Conservation (phyloP, 2,329 filamentous ascomycete species). For the Gaeumannomyces sp. region DNA sequence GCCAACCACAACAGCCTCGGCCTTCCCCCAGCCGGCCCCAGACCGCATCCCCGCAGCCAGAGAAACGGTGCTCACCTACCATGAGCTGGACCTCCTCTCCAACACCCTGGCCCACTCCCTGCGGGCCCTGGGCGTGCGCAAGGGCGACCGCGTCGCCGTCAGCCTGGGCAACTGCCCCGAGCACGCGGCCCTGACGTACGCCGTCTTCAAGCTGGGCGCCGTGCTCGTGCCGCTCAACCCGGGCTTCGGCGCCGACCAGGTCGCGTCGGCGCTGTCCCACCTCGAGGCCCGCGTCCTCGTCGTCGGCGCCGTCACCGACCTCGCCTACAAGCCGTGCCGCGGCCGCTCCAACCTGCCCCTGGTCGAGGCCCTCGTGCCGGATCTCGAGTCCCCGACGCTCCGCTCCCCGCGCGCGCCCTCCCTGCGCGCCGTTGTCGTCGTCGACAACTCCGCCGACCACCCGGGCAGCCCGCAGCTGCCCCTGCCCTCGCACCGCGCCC, state of each 20-base stretch:
- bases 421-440: slow-evolving; percentile 63
- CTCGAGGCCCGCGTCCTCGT: slow-evolving; percentile 69
- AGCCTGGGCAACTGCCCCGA: slow-evolving; percentile 81
- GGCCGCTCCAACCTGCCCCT: slow-evolving; percentile 48
- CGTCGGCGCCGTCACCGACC: slow-evolving; percentile 80
- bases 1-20: slow-evolving; percentile 25
- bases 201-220: slow-evolving; percentile 88
- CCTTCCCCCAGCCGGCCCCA: slow-evolving; percentile 15
- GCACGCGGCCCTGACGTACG: slow-evolving; percentile 80
- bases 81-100: slow-evolving; percentile 66
- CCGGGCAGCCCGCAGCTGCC: slow-evolving; percentile 34
- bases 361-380: slow-evolving; percentile 38
- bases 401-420: slow-evolving; percentile 54
- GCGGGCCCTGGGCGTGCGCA: slow-evolving; percentile 62
- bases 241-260: slow-evolving; percentile 74
- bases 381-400: slow-evolving; percentile 28
- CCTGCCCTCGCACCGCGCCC: slow-evolving; percentile 30
- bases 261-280: slow-evolving; percentile 71
- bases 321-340: slow-evolving; percentile 56
- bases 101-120: slow-evolving; percentile 70
- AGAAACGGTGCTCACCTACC: slow-evolving; percentile 68
- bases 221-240: slow-evolving; percentile 92
- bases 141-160: slow-evolving; percentile 79
- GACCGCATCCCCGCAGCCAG: slow-evolving; percentile 50
- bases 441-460: slow-evolving; percentile 65